Conservation (phyloP, 805 yeast genomes). For the Candida bentonensis region DNA sequence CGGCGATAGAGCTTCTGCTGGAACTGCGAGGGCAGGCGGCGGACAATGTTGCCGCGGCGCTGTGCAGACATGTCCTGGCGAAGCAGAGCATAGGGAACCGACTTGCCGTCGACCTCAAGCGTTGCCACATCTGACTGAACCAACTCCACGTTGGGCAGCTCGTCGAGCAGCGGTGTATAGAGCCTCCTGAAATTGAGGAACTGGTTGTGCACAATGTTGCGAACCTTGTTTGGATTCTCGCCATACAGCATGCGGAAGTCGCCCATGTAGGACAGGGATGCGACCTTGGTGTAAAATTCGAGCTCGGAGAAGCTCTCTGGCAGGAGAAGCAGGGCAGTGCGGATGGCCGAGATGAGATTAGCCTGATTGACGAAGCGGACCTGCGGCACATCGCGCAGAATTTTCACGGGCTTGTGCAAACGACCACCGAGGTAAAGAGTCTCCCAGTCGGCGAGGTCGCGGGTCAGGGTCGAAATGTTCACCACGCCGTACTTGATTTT, state of each 20-base stretch:
- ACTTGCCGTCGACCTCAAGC: conserved; percentile 16
- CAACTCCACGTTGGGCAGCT: conserved; percentile 24
- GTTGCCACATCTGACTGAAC: conserved; percentile 5
- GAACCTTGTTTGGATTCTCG: conserved; percentile 80
- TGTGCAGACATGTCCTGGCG: conserved; percentile 23
- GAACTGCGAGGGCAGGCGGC: conserved; percentile 37
- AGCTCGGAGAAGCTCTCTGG: conserved; percentile 38
- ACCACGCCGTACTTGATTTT: conserved; percentile 80
- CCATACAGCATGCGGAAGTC: conserved; percentile 81
- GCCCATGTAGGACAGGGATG: conserved; percentile 75
- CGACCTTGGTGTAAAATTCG: conserved; percentile 63
- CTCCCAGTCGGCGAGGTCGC: conserved; percentile 74
- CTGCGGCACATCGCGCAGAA: conserved; percentile 49
- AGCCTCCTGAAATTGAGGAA: conserved; percentile 50
- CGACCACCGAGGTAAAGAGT: conserved; percentile 84
- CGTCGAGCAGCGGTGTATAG: conserved; percentile 50
- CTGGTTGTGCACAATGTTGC: conserved; percentile 74
- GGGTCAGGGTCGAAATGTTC: conserved; percentile 40
- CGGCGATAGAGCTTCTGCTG: conserved; percentile 25
- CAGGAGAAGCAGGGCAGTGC: conserved; percentile 47
- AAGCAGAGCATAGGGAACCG: conserved; percentile 19
- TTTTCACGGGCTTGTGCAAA: conserved; percentile 83
- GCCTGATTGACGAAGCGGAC: conserved; percentile 56
- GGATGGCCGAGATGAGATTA: conserved; percentile 65
- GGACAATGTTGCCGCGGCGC: conserved; percentile 30